Percentiles rank a stretch among this genome's conserved stretches.
Evolutionary conservation across 768 basidiomycete species (phyloP).

Genomic region (Suillus luteus): DNA sequence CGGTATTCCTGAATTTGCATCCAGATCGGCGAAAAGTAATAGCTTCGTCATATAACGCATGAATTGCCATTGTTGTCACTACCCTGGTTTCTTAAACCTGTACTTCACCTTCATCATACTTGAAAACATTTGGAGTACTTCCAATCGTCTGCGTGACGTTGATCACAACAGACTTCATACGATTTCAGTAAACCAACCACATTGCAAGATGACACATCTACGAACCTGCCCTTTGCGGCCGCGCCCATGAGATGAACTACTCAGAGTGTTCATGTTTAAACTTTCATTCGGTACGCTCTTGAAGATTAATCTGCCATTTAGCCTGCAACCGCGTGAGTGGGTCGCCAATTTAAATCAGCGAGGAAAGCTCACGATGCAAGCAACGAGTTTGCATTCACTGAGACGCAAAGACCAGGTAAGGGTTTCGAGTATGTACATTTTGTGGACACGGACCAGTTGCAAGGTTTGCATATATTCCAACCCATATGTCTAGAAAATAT

Average conservation of each 20-base stretch:
- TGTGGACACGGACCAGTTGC: background rate
- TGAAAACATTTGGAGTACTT: background rate
- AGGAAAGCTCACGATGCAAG: conserved; percentile 1
- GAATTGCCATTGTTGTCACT: background rate
- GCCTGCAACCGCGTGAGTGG: background rate
- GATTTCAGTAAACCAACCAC: background rate
- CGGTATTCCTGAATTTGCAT: background rate
- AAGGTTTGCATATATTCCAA: conserved; percentile 3
- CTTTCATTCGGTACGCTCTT: background rate
- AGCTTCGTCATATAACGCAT: background rate
- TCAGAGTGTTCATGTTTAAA: background rate
- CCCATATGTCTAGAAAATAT: conserved; percentile 4
- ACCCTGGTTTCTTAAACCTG: background rate
- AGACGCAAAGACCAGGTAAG: background rate
- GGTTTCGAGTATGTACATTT: background rate
- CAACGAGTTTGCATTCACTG: conserved; percentile 6
- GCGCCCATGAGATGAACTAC: background rate
- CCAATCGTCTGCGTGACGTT: background rate
- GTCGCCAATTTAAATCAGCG: too few species aligned
- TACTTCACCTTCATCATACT: background rate
- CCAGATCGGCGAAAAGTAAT: background rate
- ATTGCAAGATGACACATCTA: too few species aligned
- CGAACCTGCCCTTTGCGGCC: background rate
- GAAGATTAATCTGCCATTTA: conserved; percentile 1
- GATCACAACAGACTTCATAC: background rate